phyloP scores from a whole-genome alignment of 306 rosid species.

The Purshia tridentata region DNA sequence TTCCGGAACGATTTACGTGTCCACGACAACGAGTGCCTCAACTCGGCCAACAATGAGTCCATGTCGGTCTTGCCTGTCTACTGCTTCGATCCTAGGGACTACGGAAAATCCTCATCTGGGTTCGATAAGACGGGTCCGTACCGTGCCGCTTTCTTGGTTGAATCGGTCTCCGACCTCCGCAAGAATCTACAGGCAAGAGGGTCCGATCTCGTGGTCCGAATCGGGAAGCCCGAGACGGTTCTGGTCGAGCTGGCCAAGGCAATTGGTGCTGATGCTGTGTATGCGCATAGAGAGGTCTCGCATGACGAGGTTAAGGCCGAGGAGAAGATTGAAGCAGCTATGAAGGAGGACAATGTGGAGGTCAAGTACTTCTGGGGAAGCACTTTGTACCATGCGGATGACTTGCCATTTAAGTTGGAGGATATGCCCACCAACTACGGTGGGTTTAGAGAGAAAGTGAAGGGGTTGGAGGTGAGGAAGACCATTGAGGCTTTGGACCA shows the following conservation, averaged over 20 bases:
- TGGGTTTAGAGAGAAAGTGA: slow-evolving; percentile 73
- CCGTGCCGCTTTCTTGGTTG: slow-evolving; percentile 70
- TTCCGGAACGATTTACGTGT: slow-evolving; percentile 89
- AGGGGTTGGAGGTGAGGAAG: slow-evolving; percentile 75
- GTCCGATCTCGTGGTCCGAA: slow-evolving; percentile 79
- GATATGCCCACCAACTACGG: slow-evolving; percentile 86
- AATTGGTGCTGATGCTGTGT: slow-evolving; percentile 78
- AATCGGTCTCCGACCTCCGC: slow-evolving; percentile 75
- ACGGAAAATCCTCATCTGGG: slow-evolving; percentile 83
- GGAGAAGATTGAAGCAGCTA: slow-evolving; percentile 64
- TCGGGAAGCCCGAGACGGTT: slow-evolving; percentile 84
- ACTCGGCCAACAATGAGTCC: slow-evolving; percentile 73
- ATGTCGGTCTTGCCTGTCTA: slow-evolving; percentile 81
- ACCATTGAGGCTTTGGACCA: slow-evolving; percentile 86
- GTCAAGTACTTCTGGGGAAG: slow-evolving; percentile 95
- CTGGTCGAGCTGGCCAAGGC: slow-evolving; percentile 76
- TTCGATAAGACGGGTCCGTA: slow-evolving; percentile 84
- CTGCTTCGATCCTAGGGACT: slow-evolving; percentile 89
- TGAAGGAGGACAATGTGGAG: slow-evolving; percentile 88
- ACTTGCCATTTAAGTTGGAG: slow-evolving; percentile 80
- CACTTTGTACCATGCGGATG: slow-evolving; percentile 79
- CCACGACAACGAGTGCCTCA: slow-evolving; percentile 78
- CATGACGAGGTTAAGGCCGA: slow-evolving; percentile 81
- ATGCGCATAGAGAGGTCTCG: slow-evolving; percentile 75
- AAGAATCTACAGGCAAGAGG: slow-evolving; percentile 72